phyloP scores from a whole-genome alignment of 805 yeast species.

The Zygoascus bituminiphila region DNA sequence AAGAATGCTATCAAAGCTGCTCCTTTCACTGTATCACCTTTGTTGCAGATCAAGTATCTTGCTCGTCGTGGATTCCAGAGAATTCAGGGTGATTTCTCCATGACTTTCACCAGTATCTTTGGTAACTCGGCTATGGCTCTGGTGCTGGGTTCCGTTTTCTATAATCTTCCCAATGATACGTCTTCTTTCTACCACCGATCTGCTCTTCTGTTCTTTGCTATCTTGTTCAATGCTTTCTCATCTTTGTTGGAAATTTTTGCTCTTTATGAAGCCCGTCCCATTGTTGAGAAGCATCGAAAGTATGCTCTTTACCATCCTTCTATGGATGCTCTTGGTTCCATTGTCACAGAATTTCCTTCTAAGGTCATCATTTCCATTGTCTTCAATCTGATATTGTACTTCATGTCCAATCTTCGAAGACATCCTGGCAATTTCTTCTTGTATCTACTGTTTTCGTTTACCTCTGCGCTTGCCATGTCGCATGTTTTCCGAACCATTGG shows the following conservation, averaged over 20 bases:
- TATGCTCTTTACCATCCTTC: conserved; percentile 53
- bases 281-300: conserved; percentile 51
- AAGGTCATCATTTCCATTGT: conserved; percentile 37
- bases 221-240: conserved; percentile 38
- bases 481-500: conserved; percentile 41
- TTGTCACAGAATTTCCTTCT: conserved; percentile 50
- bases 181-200: conserved; percentile 48
- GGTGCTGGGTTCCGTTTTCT: conserved; percentile 50
- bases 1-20: conserved; percentile 30
- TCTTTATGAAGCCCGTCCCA: conserved; percentile 41
- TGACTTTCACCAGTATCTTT: conserved; percentile 34
- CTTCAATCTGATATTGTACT: conserved; percentile 45
- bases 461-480: conserved; percentile 47
- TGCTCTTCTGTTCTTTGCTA: conserved; percentile 54
- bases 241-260: conserved; percentile 38
- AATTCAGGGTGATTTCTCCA: conserved; percentile 43
- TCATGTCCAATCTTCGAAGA: conserved; percentile 46
- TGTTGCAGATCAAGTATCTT: conserved; percentile 41
- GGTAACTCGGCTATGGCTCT: conserved; percentile 47
- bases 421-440: conserved; percentile 47
- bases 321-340: conserved; percentile 57
- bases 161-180: conserved; percentile 40
- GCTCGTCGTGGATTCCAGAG: conserved; percentile 44
- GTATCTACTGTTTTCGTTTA: conserved; percentile 37
- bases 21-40: conserved; percentile 34